phyloP scores from a whole-genome alignment of 208 protist species.

The Borovskyia barvae region DNA sequence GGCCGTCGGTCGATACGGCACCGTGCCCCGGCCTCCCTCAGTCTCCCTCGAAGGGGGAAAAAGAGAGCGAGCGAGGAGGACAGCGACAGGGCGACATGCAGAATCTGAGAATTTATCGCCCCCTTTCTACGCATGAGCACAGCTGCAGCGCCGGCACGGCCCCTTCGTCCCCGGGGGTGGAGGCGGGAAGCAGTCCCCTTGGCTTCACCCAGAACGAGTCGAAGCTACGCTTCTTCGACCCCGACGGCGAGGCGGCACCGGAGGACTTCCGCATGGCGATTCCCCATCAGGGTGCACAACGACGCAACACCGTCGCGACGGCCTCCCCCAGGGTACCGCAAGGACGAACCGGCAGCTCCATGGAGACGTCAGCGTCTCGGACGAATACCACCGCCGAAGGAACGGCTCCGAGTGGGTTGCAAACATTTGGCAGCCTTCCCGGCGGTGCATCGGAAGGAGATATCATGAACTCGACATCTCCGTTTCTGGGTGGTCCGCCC shows the following conservation, averaged over 20 bases:
- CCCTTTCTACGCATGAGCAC: not conserved
- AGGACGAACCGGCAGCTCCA: not conserved
- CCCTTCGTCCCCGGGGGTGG: not conserved
- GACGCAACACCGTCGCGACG: not conserved
- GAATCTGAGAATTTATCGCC: not conserved
- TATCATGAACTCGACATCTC: not conserved
- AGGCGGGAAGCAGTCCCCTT: not conserved
- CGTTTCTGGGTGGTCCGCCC: too few species aligned
- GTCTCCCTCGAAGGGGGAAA: too few species aligned
- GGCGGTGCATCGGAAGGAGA: not conserved
- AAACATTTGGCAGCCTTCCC: not conserved
- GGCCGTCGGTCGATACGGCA: too few species aligned
- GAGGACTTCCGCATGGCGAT: not conserved
- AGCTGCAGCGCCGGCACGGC: not conserved
- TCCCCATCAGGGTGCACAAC: not conserved
- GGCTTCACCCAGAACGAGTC: conserved; percentile 3
- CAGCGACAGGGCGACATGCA: not conserved
- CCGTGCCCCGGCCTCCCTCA: too few species aligned
- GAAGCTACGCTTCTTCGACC: conserved; percentile 1
- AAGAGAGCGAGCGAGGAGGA: not conserved
- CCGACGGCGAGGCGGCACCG: not conserved
- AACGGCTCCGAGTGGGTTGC: too few species aligned
- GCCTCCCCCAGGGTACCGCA: not conserved
- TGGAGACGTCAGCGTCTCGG: too few species aligned
- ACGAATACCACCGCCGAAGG: too few species aligned